Conservation (phyloP, 1,284 basidiomycete species). For the Stygiomarasmius scandens region DNA sequence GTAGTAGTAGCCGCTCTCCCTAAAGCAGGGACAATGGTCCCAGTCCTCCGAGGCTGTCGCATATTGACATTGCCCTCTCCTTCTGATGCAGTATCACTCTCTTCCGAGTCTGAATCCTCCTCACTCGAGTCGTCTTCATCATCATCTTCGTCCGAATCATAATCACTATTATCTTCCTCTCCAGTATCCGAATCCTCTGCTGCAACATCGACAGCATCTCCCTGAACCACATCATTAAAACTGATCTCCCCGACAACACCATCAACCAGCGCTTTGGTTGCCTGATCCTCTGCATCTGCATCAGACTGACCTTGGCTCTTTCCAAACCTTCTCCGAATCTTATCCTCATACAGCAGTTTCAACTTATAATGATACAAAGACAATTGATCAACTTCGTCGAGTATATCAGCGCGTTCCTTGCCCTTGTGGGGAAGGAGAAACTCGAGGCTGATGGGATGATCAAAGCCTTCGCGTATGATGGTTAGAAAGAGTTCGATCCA, state of each 20-base stretch:
- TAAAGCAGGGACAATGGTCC: not conserved
- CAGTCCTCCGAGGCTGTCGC: constrained; percentile 6
- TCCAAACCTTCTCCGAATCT: constrained; percentile 80
- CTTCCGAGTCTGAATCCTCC: constrained; percentile 30
- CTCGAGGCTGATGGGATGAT: constrained; percentile 77
- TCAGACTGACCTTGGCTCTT: constrained; percentile 50
- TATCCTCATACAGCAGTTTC: constrained; percentile 89
- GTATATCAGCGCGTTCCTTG: constrained; percentile 71
- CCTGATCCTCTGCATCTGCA: constrained; percentile 73
- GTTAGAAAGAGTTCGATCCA: constrained; percentile 98
- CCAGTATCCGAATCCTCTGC: constrained; percentile 82
- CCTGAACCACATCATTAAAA: constrained; percentile 77
- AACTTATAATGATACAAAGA: constrained; percentile 90
- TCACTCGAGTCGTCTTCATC: constrained; percentile 36
- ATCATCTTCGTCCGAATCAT: constrained; percentile 37
- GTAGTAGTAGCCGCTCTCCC: constrained; percentile 10
- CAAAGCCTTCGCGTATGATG: constrained; percentile 88
- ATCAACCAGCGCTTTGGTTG: constrained; percentile 78
- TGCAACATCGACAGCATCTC: constrained; percentile 78
- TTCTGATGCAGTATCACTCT: constrained; percentile 25
- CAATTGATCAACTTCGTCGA: constrained; percentile 85
- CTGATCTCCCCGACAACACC: constrained; percentile 79
- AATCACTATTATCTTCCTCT: constrained; percentile 42
- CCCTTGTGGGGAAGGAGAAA: constrained; percentile 84
- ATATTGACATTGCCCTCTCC: constrained; percentile 17